phyloP scores from a whole-genome alignment of 352 stramenopile species.

The Blastocystis sp. region DNA sequence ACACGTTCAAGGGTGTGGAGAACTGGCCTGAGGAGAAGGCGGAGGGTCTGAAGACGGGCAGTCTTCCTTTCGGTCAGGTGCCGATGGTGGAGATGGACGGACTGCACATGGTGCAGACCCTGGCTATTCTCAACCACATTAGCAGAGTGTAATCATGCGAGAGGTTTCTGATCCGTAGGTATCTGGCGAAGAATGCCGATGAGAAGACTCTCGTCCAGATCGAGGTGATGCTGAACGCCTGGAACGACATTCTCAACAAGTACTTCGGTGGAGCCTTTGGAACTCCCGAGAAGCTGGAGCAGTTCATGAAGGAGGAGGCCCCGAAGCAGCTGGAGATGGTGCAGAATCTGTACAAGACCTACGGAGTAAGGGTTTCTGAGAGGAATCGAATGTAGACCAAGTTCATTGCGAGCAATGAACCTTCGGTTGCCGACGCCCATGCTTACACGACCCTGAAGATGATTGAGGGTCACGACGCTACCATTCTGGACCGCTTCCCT shows the following conservation, averaged over 20 bases:
- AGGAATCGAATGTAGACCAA: too few species aligned
- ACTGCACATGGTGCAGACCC: constrained; percentile 6
- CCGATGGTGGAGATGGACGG: constrained; percentile 22
- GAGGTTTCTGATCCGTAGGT: not conserved
- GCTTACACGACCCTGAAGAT: not conserved
- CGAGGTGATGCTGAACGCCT: not conserved
- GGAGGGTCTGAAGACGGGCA: not conserved
- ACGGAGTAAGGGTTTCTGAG: too few species aligned
- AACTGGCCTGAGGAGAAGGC: not conserved
- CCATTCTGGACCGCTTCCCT: not conserved
- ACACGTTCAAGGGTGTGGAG: not conserved
- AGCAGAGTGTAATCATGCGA: not conserved
- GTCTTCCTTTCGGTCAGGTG: constrained; percentile 12
- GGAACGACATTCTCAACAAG: constrained; percentile 3
- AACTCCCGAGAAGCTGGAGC: too few species aligned
- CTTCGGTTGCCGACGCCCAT: not conserved
- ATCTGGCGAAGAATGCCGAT: not conserved
- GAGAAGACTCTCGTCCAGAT: not conserved
- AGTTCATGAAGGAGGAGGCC: too few species aligned
- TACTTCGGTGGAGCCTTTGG: too few species aligned
- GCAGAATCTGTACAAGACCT: too few species aligned
- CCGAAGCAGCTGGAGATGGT: too few species aligned
- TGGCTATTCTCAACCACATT: constrained; percentile 35
- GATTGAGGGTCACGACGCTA: not conserved
- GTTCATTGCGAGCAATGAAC: too few species aligned